Evolutionary conservation across 148 eudicot genomes (phyloP), one percentile per base, ranked within the genome.

Genomic region (Arctostaphylos glauca): DNA sequence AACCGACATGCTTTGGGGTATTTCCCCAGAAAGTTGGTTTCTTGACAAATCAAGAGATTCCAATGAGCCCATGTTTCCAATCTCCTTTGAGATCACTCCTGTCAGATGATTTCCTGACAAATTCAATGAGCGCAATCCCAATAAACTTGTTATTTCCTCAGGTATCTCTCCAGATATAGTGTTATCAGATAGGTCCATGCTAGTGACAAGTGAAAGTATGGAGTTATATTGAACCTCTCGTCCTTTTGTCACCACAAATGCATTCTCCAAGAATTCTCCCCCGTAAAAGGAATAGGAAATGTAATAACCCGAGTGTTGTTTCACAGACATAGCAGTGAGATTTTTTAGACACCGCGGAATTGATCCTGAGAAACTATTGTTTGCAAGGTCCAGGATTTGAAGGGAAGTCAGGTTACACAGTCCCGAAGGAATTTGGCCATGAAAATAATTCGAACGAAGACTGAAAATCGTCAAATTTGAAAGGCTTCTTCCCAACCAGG

Each of bases 101-200:
- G 2, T 75, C 15, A 75, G 9, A 75, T 75, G 15, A 49, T 75
- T 75, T 21, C 31, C 55, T 21, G 43, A 9, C 9, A 75, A 75
- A 50, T 75, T 50, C 55, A 38, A 70, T 6, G 21, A 75, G 2
- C 2, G 55, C 12, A 23, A 21, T 23, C 59, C 54, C 25, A 10
- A 2, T 3, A 49, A 13, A 19, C 44, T 50, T 21, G 58, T 49
- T 19, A 19, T 10, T 47, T 48, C 77, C 23, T 48, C 25, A 9
- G 77, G 54, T 9, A 47, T 80, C 31, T 25, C 60, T 68, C 76
- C 82, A 14, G 64, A 66, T 54, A 80, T 44, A 18, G 52, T 49
- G 76, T 80, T 80, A 31, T 68, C n/a, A 2, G 88, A 86, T 67
- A 86, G 62, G 41, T 86, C 86, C 71, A 86, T 55, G 18, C 3